Evolutionary conservation across 2,329 filamentous ascomycete species (phyloP), one percentile per base, ranked within the genome.

Genomic region (Fusarium xyrophilum): DNA sequence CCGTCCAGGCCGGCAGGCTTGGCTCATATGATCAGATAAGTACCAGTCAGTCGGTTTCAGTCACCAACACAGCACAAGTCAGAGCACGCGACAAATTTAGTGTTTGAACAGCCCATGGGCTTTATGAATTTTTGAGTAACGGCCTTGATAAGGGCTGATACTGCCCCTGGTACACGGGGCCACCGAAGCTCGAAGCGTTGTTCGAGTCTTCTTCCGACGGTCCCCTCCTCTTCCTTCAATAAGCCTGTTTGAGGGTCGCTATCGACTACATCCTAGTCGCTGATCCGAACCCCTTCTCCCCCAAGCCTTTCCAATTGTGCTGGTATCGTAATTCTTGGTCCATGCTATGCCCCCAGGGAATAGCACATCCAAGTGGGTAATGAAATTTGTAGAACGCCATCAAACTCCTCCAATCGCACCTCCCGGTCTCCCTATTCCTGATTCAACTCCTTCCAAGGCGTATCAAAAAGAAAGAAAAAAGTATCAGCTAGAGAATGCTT

Each of bases 301-400:
- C 54, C 63, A 21, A 52, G 46, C 61, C 58, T 58, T 53, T 68
- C 61, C 62, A 51, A 58, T 60, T 63, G 63, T 71, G 59, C 68
- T 74, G 72, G 72, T 74, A 74, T 74, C 72, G 70, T 70, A 61
- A 63, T 71, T 70, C 60, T 68, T 68, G 65, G 63, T 39, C 55
- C 39, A 62, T 60, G 60, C 69, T 69, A 39, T 65, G 35, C 71
- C 60, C 71, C 71, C 69, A 66, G 71, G 69, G 71, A 71, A 73
- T 39, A 56, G 63, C 60, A 60, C 51, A 53, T 58, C 63, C 71
- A 73, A 74, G 60, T 39, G 68, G 61, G 55, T 59, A 56, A 69
- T 67, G 63, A 61, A 62, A 59, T 63, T 63, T 63, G 64, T 60
- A 68, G 56, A 73, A 74, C 73, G 70, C 73, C 73, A 46, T 64